Evolutionary conservation across 106 monocot species (phyloP).

Genomic region (Dioscorea zingiberensis): DNA sequence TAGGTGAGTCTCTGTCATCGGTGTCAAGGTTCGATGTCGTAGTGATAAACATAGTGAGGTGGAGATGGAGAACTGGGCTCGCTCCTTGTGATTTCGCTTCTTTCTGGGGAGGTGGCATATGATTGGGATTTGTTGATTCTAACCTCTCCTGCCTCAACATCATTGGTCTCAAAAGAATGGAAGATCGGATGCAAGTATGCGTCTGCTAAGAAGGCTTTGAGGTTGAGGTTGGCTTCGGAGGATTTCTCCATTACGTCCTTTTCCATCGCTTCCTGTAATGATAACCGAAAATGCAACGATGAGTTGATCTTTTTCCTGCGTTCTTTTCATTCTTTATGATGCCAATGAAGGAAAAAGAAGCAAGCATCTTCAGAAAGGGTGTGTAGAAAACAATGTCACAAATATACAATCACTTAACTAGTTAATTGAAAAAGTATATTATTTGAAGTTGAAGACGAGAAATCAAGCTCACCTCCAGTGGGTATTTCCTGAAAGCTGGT

Average conservation of each 20-base stretch:
- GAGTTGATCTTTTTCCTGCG: neutral
- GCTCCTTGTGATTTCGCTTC: conserved; percentile 6
- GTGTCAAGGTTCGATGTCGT: conserved; percentile 7
- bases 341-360: neutral
- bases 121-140: conserved; percentile 23
- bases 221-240: conserved; percentile 41
- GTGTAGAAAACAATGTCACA: too few species aligned
- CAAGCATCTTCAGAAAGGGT: too few species aligned
- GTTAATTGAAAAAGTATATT: too few species aligned
- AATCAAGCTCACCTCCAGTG: conserved; percentile 56
- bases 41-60: conserved; percentile 31
- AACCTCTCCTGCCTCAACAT: conserved; percentile 27
- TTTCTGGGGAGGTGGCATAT: neutral
- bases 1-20: too few species aligned
- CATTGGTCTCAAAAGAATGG: conserved; percentile 20
- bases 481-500: conserved; percentile 76
- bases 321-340: neutral
- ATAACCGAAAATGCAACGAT: neutral
- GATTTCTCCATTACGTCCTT: conserved; percentile 45
- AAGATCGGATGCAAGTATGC: conserved; percentile 69
- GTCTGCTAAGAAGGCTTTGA: conserved; percentile 39
- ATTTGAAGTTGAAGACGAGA: neutral
- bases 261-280: conserved; percentile 58
- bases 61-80: conserved; percentile 23
- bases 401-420: too few species aligned